A percentile compares a stretch with the other conserved stretches of the same genome.
Conservation (phyloP, 1,284 basidiomycete species). For the Sanghuangporus sanghuang region DNA sequence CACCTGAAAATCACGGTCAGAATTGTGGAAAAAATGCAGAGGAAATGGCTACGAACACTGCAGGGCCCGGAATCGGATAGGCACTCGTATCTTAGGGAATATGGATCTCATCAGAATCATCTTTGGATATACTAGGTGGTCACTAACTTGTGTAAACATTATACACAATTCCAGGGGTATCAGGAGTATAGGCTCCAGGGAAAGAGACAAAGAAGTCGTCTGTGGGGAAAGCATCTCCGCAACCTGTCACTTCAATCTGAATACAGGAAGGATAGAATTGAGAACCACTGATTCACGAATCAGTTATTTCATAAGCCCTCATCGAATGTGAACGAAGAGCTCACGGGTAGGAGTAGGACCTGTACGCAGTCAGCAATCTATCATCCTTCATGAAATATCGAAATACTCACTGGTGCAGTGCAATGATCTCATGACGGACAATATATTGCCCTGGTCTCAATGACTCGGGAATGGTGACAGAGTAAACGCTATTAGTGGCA, state of each 20-base stretch:
- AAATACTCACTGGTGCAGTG: conserved; percentile 10
- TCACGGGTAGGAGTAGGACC: conserved; percentile 3
- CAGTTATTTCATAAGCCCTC: neutral
- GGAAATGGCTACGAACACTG: conserved; percentile 13
- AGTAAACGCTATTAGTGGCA: conserved; percentile 37
- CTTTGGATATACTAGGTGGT: neutral
- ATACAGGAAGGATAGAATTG: conserved; percentile 46
- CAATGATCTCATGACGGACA: conserved; percentile 41
- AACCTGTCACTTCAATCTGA: conserved; percentile 46
- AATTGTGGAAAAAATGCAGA: neutral
- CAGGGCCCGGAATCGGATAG: conserved; percentile 23
- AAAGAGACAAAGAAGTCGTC: conserved; percentile 41
- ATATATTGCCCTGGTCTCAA: conserved; percentile 44
- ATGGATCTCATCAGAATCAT: neutral
- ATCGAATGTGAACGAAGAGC: neutral
- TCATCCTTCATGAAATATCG: neutral
- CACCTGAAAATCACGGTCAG: neutral
- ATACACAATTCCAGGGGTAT: conserved; percentile 39
- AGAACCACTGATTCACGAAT: conserved; percentile 25
- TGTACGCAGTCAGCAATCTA: neutral
- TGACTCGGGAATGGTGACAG: conserved; percentile 40
- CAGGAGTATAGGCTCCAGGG: conserved; percentile 44
- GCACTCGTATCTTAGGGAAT: neutral
- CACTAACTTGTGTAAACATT: conserved; percentile 31
- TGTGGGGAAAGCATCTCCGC: conserved; percentile 41